phyloP scores from a whole-genome alignment of 2,329 filamentous ascomycete genomes.

The Colletotrichum lini region DNA sequence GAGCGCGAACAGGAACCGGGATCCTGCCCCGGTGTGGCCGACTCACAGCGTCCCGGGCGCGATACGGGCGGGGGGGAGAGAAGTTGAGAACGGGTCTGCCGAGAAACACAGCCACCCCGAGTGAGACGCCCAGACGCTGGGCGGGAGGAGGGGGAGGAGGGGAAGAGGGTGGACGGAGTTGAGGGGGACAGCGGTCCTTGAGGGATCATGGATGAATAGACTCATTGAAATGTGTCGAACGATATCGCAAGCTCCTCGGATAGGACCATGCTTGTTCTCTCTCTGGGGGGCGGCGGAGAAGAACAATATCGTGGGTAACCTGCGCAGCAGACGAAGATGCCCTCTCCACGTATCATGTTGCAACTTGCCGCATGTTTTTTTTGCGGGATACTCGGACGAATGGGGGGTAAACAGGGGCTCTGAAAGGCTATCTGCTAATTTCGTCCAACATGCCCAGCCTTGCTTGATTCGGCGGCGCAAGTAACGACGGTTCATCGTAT shows the following conservation, averaged over 20 bases:
- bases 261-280: constrained; percentile 19
- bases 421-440: constrained; percentile 5
- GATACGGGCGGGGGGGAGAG: constrained; percentile 32
- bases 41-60: constrained; percentile 35
- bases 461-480: constrained; percentile 20
- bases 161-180: not conserved
- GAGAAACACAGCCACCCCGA: constrained; percentile 42
- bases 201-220: constrained; percentile 1
- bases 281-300: constrained; percentile 1
- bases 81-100: constrained; percentile 31
- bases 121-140: constrained; percentile 40
- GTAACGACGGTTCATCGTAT: constrained; percentile 6
- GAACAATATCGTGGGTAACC: constrained; percentile 15
- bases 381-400: constrained; percentile 29
- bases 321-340: not conserved
- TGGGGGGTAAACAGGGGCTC: not conserved
- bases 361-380: not conserved
- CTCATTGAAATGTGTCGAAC: constrained; percentile 31
- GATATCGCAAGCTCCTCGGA: constrained; percentile 27
- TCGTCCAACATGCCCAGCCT: constrained; percentile 8
- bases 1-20: constrained; percentile 21
- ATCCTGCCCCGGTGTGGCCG: constrained; percentile 30
- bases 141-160: constrained; percentile 12
- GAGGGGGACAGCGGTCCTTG: not conserved
- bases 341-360: constrained; percentile 11